Evolutionary conservation across 208 protist species (phyloP).

Genomic region (Trichomonas vaginalis): DNA sequence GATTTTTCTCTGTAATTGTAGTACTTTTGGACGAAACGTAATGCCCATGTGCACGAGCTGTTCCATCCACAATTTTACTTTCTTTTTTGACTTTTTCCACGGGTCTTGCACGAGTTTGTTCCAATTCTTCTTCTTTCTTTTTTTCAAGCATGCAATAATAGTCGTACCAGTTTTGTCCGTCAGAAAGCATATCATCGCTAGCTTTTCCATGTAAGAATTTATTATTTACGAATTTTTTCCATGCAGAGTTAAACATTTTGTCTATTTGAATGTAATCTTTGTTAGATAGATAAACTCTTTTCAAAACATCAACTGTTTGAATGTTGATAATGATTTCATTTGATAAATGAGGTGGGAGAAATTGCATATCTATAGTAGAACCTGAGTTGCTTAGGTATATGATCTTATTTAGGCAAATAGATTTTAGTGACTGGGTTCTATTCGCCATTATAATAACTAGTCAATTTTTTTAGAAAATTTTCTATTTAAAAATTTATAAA

Average conservation of each 20-base stretch:
- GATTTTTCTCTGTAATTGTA: no score
- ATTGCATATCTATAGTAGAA: neutral
- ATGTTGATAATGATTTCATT: neutral
- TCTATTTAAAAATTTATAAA: no score
- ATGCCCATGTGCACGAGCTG: no score
- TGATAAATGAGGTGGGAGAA: neutral
- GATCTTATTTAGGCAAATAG: neutral
- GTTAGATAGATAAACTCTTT: neutral
- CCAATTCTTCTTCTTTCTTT: neutral
- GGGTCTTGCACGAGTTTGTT: neutral
- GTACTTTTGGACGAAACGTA: no score
- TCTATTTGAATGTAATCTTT: neutral
- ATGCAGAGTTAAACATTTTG: neutral
- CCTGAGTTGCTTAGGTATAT: neutral
- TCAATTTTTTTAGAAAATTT: no score
- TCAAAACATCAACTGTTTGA: neutral
- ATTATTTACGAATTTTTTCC: neutral
- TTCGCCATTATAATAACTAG: no score
- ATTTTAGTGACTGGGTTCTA: neutral
- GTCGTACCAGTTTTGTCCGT: neutral
- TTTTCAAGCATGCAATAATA: neutral
- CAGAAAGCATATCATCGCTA: neutral
- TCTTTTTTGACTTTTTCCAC: neutral
- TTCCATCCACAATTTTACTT: neutral
- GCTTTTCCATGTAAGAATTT: neutral